Base-by-base conservation (phyloP, 1,284 basidiomycete genomes). In the Ganoderma sp. region DNA sequence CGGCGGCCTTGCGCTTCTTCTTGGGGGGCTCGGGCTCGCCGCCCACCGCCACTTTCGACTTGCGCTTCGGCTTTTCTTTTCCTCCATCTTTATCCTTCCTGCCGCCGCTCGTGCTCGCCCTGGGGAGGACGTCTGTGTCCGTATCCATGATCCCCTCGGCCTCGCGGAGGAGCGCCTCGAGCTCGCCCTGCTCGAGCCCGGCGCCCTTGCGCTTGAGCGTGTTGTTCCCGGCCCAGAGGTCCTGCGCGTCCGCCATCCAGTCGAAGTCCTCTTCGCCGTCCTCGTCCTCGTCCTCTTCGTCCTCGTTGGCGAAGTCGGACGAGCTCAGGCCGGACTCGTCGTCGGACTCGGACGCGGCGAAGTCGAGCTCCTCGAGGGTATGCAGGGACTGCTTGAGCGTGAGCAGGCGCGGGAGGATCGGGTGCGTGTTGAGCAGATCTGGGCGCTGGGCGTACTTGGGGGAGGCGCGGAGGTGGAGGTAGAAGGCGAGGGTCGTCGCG, bases 401-500 rank as follows among this genome's bases (percentile, higher is more conserved):
- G 42, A 97, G 84, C 9, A 99, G 87, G 15, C 97, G 93, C 32
- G 84, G 81, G 71, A 98, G 84, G 73, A 98, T 90, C 0, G 95
- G 94, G 77, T 96, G 93, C 0, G 84, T 81, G 71, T 88, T 84
- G 48, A 97, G 86, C 43, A 86, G 81, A 39, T 91, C 85, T 1
- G 93, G 92, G 19, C 86, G 82, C 72, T 84, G 78, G 52, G 85
- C 79, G 78, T 93, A 87, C 80, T 90, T 86, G 54, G 87, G 82
- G 63, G 86, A 87, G 25, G 92, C 84, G 17, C 94, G 89, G 34
- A 99, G 85, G 78, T 97, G 90, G 63, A 99, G 85, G 82, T 98
- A 99, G 83, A 97, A 99, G 0, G 96, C 93, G 58, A 99, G 90
- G 1, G 91, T 92, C 1, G 96, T 94, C 10, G 93, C 87, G 78